Conservation (phyloP, 2,329 filamentous ascomycete genomes). For the Berkeleyomyces rouxiae region DNA sequence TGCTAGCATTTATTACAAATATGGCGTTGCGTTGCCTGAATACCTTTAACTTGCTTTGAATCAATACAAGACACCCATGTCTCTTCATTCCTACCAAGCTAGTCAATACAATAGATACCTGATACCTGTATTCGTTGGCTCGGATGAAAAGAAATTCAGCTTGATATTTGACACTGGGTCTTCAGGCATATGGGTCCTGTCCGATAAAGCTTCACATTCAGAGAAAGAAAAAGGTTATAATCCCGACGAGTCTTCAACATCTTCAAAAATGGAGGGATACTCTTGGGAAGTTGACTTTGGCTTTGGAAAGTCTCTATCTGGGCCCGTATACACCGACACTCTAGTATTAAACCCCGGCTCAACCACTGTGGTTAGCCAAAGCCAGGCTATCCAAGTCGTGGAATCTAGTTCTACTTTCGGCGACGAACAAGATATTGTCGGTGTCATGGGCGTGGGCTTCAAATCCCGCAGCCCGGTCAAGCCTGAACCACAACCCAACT, state of each 20-base stretch:
- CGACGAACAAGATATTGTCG: conserved; percentile 21
- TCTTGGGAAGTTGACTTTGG: conserved; percentile 29
- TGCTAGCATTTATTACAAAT: conserved; percentile 24
- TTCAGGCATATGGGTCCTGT: conserved; percentile 33
- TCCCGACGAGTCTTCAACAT: conserved; percentile 24
- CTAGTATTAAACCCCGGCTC: conserved; percentile 23
- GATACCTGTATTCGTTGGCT: conserved; percentile 26
- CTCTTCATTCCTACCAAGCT: conserved; percentile 16
- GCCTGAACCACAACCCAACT: conserved; percentile 27
- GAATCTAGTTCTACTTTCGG: conserved; percentile 23
- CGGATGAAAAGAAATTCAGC: conserved; percentile 25
- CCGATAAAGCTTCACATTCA: conserved; percentile 25
- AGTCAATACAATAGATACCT: conserved; percentile 24
- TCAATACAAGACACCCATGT: conserved; percentile 17
- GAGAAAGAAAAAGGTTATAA: conserved; percentile 26
- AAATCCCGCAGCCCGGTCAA: conserved; percentile 27
- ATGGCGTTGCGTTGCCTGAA: conserved; percentile 20
- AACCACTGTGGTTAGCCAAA: conserved; percentile 22
- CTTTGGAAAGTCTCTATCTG: conserved; percentile 27
- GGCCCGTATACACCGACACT: conserved; percentile 27
- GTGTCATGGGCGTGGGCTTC: conserved; percentile 29
- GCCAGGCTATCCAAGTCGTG: conserved; percentile 29
- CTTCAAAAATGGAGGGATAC: conserved; percentile 23
- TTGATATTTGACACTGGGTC: conserved; percentile 32
- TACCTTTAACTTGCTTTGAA: conserved; percentile 18